Conservation (phyloP, 1,139 yeast species). For the Suhomyces bribrorum region DNA sequence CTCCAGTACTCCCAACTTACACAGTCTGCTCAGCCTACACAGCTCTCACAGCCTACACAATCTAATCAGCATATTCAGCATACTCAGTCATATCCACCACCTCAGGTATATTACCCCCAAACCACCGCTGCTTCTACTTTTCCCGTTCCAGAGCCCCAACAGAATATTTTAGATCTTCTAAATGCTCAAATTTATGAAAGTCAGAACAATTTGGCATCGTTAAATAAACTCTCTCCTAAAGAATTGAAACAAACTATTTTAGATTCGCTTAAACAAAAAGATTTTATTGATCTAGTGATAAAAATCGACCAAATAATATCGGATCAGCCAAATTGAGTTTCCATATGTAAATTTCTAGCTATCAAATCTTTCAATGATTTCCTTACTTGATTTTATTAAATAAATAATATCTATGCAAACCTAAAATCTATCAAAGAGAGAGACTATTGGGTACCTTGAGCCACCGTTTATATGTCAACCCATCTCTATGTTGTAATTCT, state of each 20-base stretch:
- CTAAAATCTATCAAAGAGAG: not conserved
- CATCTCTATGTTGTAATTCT: constrained; percentile 49
- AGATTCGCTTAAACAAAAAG: constrained; percentile 10
- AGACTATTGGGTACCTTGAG: constrained; percentile 22
- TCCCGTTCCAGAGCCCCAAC: not conserved
- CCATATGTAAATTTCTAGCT: no score
- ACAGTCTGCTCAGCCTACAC: no score
- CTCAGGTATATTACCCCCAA: not conserved
- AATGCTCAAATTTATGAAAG: not conserved
- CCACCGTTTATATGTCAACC: constrained; percentile 58
- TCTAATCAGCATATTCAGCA: no score
- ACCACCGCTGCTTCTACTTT: not conserved
- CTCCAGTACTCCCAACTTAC: no score
- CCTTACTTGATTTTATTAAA: not conserved
- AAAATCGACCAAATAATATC: constrained; percentile 12
- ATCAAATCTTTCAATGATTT: no score
- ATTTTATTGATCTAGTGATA: constrained; percentile 13
- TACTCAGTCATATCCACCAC: not conserved
- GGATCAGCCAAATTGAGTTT: not conserved
- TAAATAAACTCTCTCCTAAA: not conserved
- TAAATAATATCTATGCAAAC: constrained; percentile 1
- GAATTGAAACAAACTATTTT: constrained; percentile 9
- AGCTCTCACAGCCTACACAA: no score
- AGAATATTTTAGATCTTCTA: not conserved
- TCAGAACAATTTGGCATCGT: not conserved